Percentiles rank a stretch among this genome's conserved stretches.
phyloP scores from a whole-genome alignment of 495 filamentous ascomycete species.

The Hypoxylon fragiforme region DNA sequence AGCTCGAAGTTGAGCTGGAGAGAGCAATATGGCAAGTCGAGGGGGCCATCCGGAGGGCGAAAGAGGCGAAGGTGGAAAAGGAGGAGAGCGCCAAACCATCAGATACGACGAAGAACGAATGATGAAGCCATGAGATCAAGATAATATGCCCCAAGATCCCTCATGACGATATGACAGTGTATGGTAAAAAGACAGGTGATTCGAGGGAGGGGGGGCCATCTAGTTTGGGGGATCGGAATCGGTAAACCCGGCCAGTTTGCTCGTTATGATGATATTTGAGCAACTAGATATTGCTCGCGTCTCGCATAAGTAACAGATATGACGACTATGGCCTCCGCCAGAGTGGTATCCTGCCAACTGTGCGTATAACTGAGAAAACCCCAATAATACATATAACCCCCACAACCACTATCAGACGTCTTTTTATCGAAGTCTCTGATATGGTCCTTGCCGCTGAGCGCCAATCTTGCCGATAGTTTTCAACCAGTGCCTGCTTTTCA shows the following conservation, averaged over 20 bases:
- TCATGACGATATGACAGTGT: slow-evolving; percentile 7
- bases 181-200: slow-evolving; percentile 12
- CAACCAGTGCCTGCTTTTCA: slow-evolving; percentile 24
- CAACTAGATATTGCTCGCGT: slow-evolving; percentile 1
- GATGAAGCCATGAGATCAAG: not conserved
- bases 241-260: slow-evolving; percentile 1
- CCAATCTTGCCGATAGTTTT: slow-evolving; percentile 1
- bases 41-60: slow-evolving; percentile 60
- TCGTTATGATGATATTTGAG: slow-evolving; percentile 13
- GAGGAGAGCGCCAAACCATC: slow-evolving; percentile 31
- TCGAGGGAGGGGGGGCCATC: slow-evolving; percentile 14
- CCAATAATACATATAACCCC: slow-evolving; percentile 22
- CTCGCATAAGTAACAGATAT: slow-evolving; percentile 15
- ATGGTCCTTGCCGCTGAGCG: not conserved
- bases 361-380: slow-evolving; percentile 17
- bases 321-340: slow-evolving; percentile 19
- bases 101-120: slow-evolving; percentile 12
- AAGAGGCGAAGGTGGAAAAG: slow-evolving; percentile 53
- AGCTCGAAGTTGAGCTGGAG: slow-evolving; percentile 85
- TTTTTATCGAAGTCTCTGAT: slow-evolving; percentile 5
- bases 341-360: slow-evolving; percentile 15
- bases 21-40: slow-evolving; percentile 87
- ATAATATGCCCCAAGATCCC: not conserved
- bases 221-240: slow-evolving; percentile 4
- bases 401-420: slow-evolving; percentile 6